A percentile compares a stretch with the other conserved stretches of the same genome.
These are phyloP conservation scores for Fusarium tuaranense DNA, from an alignment of 2,329 filamentous ascomycete species.

Conservation along the genomic window DNA sequence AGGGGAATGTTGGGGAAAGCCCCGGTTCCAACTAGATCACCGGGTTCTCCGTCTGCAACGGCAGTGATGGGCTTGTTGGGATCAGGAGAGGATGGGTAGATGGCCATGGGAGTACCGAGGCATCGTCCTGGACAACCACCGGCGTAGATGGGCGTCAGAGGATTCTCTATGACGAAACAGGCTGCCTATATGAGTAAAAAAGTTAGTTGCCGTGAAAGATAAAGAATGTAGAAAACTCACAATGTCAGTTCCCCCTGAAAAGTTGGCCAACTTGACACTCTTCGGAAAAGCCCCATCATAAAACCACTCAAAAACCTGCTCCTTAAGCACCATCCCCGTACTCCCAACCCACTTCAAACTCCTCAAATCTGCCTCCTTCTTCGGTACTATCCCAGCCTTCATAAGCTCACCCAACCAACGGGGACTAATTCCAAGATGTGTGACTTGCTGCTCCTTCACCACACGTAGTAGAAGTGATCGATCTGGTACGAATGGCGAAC, in stretches of 20 bases:
- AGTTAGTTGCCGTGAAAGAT: background rate
- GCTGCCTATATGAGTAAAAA: conserved; percentile 56
- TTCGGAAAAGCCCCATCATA: conserved; percentile 77
- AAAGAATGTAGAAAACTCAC: conserved; percentile 55
- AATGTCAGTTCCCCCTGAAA: conserved; percentile 83
- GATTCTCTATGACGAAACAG: conserved; percentile 74
- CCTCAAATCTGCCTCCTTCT: conserved; percentile 71
- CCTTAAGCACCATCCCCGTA: conserved; percentile 85
- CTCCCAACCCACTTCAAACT: conserved; percentile 71
- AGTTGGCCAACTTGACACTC: conserved; percentile 76
- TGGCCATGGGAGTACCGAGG: conserved; percentile 63
- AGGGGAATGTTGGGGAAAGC: conserved; percentile 83
- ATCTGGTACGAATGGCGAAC: conserved; percentile 81
- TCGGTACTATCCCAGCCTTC: conserved; percentile 71
- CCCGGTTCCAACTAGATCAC: conserved; percentile 78
- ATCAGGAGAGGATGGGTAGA: conserved; percentile 68
- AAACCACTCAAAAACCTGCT: conserved; percentile 84
- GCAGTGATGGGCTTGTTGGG: conserved; percentile 57
- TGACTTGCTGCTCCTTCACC: conserved; percentile 72
- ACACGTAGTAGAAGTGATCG: conserved; percentile 72
- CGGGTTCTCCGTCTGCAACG: conserved; percentile 71
- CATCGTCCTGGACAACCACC: conserved; percentile 64
- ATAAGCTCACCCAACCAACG: conserved; percentile 81
- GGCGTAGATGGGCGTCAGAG: conserved; percentile 73
- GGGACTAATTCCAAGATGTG: conserved; percentile 80